These are phyloP conservation scores for Didymella lethalis DNA, from an alignment of 2,329 filamentous ascomycete genomes.

Conservation along the genomic window DNA sequence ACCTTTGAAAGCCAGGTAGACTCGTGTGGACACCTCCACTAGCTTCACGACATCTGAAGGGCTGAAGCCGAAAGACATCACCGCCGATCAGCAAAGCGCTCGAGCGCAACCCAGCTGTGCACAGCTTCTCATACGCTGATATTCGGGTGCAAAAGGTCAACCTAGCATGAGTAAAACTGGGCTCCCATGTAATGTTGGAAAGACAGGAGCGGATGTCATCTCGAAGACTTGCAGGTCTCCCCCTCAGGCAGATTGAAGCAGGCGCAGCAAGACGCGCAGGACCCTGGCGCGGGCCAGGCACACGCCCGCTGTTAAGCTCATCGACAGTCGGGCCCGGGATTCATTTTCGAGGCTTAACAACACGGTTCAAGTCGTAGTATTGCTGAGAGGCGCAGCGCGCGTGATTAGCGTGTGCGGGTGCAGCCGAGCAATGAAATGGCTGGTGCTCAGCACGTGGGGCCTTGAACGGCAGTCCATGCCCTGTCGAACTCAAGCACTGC, in stretches of 20 bases:
- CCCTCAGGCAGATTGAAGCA: slow-evolving; percentile 22
- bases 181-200: slow-evolving; percentile 15
- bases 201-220: slow-evolving; percentile 23
- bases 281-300: slow-evolving; percentile 17
- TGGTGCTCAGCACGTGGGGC: slow-evolving; percentile 34
- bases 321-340: neutral
- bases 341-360: neutral
- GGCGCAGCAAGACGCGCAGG: slow-evolving; percentile 26
- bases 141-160: slow-evolving; percentile 1
- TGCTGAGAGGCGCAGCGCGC: neutral
- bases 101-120: slow-evolving; percentile 32
- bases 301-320: slow-evolving; percentile 12
- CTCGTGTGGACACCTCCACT: slow-evolving; percentile 41
- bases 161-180: neutral
- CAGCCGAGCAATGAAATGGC: slow-evolving; percentile 31
- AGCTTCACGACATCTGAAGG: slow-evolving; percentile 44
- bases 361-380: neutral
- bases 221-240: slow-evolving; percentile 22
- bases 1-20: slow-evolving; percentile 48
- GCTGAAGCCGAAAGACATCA: slow-evolving; percentile 45
- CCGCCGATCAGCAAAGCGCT: slow-evolving; percentile 35
- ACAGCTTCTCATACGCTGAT: slow-evolving; percentile 35
- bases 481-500: slow-evolving; percentile 1
- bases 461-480: slow-evolving; percentile 4
- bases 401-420: slow-evolving; percentile 13